phyloP scores from a whole-genome alignment of 1,139 yeast genomes.

The Tardiomyces digboiensis region DNA sequence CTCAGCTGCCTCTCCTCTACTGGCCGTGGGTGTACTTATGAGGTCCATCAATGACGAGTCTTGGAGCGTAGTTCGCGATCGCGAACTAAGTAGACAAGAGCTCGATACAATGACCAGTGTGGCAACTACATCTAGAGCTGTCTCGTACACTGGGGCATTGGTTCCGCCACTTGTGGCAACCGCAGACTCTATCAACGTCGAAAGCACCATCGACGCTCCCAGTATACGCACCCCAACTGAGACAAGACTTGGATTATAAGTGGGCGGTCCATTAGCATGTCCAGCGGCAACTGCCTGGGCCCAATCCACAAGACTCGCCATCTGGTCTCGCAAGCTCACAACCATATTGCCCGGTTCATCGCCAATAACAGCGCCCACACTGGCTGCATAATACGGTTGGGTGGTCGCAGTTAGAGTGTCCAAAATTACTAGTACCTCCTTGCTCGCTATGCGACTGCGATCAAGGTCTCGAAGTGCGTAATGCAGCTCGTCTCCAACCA shows the following conservation, averaged over 20 bases:
- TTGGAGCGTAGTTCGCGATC: neutral
- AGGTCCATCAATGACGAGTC: neutral
- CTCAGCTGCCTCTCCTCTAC: too few relatives aligned
- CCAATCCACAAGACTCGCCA: conserved; percentile 17
- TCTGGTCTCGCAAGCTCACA: conserved; percentile 10
- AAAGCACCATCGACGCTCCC: conserved; percentile 43
- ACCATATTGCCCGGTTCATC: neutral
- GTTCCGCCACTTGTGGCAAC: conserved; percentile 7
- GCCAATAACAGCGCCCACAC: neutral
- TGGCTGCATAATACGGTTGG: neutral
- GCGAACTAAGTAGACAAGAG: neutral
- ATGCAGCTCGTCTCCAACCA: neutral
- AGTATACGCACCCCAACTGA: conserved; percentile 37
- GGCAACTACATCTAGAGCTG: neutral
- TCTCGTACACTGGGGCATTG: neutral
- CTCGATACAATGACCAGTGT: conserved; percentile 1
- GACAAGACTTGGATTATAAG: conserved; percentile 40
- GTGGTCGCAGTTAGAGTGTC: neutral
- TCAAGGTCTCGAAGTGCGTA: neutral
- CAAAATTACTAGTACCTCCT: neutral
- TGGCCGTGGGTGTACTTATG: too few relatives aligned
- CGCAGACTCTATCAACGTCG: conserved; percentile 16
- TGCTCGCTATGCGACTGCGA: neutral
- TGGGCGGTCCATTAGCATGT: conserved; percentile 18
- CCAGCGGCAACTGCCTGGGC: conserved; percentile 14